These are phyloP conservation scores for Clarireedia hainanense DNA, from an alignment of 2,329 filamentous ascomycete genomes.

Conservation along the genomic window DNA sequence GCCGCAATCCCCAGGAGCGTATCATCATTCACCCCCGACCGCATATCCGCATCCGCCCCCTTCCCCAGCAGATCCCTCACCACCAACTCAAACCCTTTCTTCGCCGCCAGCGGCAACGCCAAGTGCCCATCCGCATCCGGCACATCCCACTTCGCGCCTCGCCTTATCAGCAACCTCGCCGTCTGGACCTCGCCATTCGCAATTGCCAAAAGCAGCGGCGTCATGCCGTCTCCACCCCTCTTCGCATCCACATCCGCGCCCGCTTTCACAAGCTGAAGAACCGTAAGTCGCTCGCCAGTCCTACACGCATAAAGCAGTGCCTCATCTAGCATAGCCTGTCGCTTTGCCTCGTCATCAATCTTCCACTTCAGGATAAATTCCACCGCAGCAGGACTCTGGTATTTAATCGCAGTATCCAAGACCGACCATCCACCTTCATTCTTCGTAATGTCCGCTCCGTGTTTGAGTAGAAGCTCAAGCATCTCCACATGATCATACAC, in stretches of 20 bases:
- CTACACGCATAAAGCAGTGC: constrained; percentile 3
- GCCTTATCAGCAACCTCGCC: constrained; percentile 11
- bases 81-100: constrained; percentile 10
- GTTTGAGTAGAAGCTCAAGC: constrained; percentile 8
- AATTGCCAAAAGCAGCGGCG: constrained; percentile 11
- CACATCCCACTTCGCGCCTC: constrained; percentile 9
- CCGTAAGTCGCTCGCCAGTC: not conserved
- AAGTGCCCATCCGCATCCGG: constrained; percentile 7
- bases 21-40: constrained; percentile 13
- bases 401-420: constrained; percentile 10
- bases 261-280: constrained; percentile 7
- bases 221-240: not conserved
- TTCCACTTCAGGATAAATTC: constrained; percentile 1
- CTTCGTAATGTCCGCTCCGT: constrained; percentile 13
- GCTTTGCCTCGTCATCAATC: not conserved
- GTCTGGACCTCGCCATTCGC: constrained; percentile 2
- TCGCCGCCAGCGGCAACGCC: constrained; percentile 9
- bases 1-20: constrained; percentile 11
- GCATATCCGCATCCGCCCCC: constrained; percentile 12
- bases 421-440: not conserved
- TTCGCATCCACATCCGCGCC: constrained; percentile 10
- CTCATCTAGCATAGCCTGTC: constrained; percentile 1
- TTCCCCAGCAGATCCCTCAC: constrained; percentile 10
- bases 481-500: not conserved
- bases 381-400: constrained; percentile 4